These are phyloP conservation scores for Colletotrichum somersetense DNA, from an alignment of 2,329 filamentous ascomycete genomes.

Conservation along the genomic window DNA sequence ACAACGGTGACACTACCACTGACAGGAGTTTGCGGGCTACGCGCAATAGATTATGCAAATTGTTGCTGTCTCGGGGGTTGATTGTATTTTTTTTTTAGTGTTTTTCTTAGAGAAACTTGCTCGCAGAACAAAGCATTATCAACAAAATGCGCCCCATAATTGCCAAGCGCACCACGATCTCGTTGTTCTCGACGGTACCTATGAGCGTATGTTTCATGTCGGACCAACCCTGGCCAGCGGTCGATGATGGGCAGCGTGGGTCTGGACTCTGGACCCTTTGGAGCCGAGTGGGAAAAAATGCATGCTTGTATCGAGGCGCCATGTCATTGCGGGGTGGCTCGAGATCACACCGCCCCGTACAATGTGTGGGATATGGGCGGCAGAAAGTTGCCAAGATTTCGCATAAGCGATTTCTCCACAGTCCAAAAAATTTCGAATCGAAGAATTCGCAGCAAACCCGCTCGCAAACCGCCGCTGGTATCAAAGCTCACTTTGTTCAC, in stretches of 20 bases:
- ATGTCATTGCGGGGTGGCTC: slow-evolving; percentile 28
- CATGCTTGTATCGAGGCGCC: slow-evolving; percentile 30
- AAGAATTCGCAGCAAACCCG: slow-evolving; percentile 42
- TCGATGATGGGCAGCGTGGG: slow-evolving; percentile 3
- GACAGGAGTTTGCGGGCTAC: slow-evolving; percentile 12
- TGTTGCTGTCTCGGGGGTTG: slow-evolving; percentile 23
- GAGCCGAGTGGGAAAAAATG: background rate
- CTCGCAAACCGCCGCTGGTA: slow-evolving; percentile 30
- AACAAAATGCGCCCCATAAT: background rate
- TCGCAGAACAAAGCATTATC: slow-evolving; percentile 23
- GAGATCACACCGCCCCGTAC: slow-evolving; percentile 22
- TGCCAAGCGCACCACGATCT: background rate
- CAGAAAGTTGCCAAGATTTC: slow-evolving; percentile 43
- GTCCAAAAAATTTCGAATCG: slow-evolving; percentile 43
- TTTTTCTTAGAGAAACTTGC: slow-evolving; percentile 25
- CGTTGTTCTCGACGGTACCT: background rate
- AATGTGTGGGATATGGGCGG: background rate
- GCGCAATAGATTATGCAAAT: slow-evolving; percentile 20
- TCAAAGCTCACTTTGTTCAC: slow-evolving; percentile 35
- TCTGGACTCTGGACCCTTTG: slow-evolving; percentile 17
- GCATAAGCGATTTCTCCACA: slow-evolving; percentile 44
- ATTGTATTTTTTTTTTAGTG: slow-evolving; percentile 33
- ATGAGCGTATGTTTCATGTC: slow-evolving; percentile 2
- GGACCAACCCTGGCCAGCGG: background rate
- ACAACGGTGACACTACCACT: slow-evolving; percentile 18